Evolutionary conservation across 148 eudicot genomes (phyloP), one percentile per base, ranked within the genome.

Genomic region (Nepenthes gracilis): DNA sequence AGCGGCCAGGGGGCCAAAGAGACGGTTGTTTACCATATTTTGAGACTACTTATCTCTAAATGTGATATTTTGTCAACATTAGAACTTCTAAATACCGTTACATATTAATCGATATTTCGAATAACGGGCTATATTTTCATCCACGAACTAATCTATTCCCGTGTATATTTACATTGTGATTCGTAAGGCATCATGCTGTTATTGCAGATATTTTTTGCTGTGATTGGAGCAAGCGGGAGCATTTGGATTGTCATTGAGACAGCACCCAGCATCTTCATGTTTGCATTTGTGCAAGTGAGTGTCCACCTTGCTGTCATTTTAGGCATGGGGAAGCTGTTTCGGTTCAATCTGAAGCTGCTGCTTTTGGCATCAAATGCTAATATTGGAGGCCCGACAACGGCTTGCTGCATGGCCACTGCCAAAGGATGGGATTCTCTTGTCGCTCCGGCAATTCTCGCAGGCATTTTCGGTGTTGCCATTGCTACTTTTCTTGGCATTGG

Each of bases 351-450:
- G 36, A 85, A 69, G 69, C 67, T 77, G 47, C 67, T 92, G 73
- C 86, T 92, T 58, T 62, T 88, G 54, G 98, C 94, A 57, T 88
- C 96, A 9, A 88, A 88, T 63, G 98, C 98, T 12, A 92, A 88
- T 38, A 75, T 92, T 12, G 97, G 96, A 49, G 98, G 98, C 23
- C 98, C 98, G 9, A 88, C 98, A 45, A 92, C 96, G n/a, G 96
- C 98, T n/a, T 83, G 85, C 54, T 94, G 98, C 14, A 92, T 92
- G 96, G 96, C 98, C 12, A 92, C 86, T 1, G 82, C 98, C 33
- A 86, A 88, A 80, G 96, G 94, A 43, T 92, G 98, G 98, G 70
- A 64, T 47, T 62, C 82, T 54, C 61, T 92, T 15, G 72, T 88
- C 5, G 81, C 88, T 53, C 98, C 98, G 12, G 88, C 85, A 60